Evolutionary conservation across 2,329 filamentous ascomycete genomes (phyloP), one percentile per base, ranked within the genome.

Genomic region (Arthroderma sp.): DNA sequence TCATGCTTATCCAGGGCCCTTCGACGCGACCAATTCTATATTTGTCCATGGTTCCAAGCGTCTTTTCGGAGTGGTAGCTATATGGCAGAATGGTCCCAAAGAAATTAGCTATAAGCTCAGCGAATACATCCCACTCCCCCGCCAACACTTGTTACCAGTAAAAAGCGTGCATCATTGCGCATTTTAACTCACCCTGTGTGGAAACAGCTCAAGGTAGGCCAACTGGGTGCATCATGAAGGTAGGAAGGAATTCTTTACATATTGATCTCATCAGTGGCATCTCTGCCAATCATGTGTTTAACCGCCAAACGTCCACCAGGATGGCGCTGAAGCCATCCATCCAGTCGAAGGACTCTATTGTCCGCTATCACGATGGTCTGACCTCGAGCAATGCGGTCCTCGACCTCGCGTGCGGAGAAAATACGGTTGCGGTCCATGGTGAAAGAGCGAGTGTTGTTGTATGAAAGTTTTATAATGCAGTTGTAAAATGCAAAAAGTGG

Each of bases 221-320:
- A 31, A 51, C 13, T 33, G 25, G 47, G 47, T 25, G n/a, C 25
- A 51, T 33, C 13, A 51, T 51, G 33, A 19, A 51, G 47, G 25
- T 51, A 33, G 25, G 23, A 51, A n/a, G 47, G 51, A 54, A 39
- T 54, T 54, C 38, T 85, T 54, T 79, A 95, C 88, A 85, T 87
- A 70, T 86, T 88, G 61, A 97, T 85, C 73, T 97, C 91, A 70
- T 95, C 90, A 13, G 91, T 95, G 54, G 89, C 91, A 81, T 95
- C 90, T 73, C 86, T 82, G 61, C 90, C 90, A 60, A 97, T 81
- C 89, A 96, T 93, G 68, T 97, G 93, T 68, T 82, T 77, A 62
- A 97, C 93, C 56, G 91, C 82, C 73, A 90, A 91, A 66, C 90
- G 84, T 64, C 93, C 93, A 59, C 93, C 93, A 13, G 93, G 93